Evolutionary conservation across 345 rosid genomes (phyloP), one percentile per base, ranked within the genome.

Genomic region (Melaleuca alternifolia): DNA sequence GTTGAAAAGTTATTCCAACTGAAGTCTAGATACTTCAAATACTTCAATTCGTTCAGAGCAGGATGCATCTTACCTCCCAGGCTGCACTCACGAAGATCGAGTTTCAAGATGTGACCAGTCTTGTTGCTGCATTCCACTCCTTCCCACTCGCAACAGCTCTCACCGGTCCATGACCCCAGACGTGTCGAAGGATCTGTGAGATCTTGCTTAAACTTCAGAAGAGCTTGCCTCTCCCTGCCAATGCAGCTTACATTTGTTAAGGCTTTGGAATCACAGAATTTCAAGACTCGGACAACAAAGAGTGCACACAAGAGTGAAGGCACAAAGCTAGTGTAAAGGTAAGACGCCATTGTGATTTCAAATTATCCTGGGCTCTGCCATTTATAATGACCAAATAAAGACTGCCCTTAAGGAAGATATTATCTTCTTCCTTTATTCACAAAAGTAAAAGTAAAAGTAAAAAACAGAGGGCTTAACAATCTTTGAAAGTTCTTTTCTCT

Each of bases 311-410:
- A 21, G 4, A 54, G 57, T 21, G 24, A 2, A 7, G 24, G 56
- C 56, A 53, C 0, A 23, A 53, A 53, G 56, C 56, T 6, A 20
- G 9, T 18, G 56, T 53, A 53, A 9, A 53, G 20, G 56, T 53
- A 53, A 8, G 56, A 20, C 56, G 56, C 23, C 56, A 53, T 18
- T 20, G 56, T 53, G 6, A 23, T 20, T 53, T 13, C n/a, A 53
- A 53, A 18, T 53, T 3, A 18, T 18, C 56, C 9, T 53, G 23
- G n/a, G 56, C 18, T 10, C 62, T 56, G 24, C 62, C 62, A 24
- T 56, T 56, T 24, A 56, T 11, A 0, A 12, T 1, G 28, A 15
- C 0, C 11, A n/a, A 59, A 11, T 14, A 6, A n/a, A 54, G 16
- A 4, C 53, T 51, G 13, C 16, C 4, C 24, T 20, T 54, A 7